A percentile compares a stretch with the other conserved stretches of the same genome.
These are phyloP conservation scores for Botrytis medusae DNA, from an alignment of 2,329 filamentous ascomycete species.

Conservation along the genomic window DNA sequence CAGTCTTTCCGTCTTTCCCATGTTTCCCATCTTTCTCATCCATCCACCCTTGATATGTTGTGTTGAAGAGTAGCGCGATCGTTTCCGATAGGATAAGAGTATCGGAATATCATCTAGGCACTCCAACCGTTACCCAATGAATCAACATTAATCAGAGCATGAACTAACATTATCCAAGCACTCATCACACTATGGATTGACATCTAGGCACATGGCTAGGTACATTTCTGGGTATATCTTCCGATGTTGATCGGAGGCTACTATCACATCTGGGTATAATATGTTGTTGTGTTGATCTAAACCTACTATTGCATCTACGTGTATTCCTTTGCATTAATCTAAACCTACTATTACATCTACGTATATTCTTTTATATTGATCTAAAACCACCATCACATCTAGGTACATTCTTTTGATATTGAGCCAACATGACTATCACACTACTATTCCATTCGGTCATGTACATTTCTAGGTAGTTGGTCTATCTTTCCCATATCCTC, in stretches of 20 bases:
- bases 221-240: not conserved
- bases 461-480: not conserved
- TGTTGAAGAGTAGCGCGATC: not conserved
- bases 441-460: not conserved
- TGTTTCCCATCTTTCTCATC: not conserved
- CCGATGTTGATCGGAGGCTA: too few species aligned
- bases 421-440: not conserved
- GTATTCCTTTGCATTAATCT: not conserved
- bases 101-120: not conserved
- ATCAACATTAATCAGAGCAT: not conserved
- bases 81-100: conserved; percentile 5
- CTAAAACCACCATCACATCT: not conserved
- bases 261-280: not conserved
- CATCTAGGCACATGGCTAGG: not conserved
- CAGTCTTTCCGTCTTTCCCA: not conserved
- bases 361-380: not conserved
- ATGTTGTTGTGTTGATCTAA: not conserved
- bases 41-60: not conserved
- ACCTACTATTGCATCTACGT: not conserved
- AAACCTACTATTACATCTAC: not conserved
- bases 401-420: not conserved
- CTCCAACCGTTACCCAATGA: not conserved
- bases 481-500: not conserved
- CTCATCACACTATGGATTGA: not conserved
- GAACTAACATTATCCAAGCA: not conserved